Evolutionary conservation across 176 grass and related monocot genomes (phyloP).

Genomic region (Elaeis guineensis): DNA sequence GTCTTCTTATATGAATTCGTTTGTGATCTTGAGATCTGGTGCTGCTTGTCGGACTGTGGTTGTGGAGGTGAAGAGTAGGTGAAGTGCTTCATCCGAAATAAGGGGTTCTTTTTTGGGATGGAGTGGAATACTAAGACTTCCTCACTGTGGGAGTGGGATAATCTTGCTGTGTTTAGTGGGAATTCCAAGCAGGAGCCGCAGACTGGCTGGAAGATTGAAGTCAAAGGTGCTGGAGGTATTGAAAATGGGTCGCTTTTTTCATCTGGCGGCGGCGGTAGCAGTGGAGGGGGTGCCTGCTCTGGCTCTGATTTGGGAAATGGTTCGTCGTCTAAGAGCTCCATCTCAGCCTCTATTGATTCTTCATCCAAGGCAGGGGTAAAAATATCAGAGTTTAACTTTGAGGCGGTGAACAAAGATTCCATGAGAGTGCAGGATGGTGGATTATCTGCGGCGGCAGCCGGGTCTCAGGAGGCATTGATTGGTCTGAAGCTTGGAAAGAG

Average conservation of each 20-base stretch:
- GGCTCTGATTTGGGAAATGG: no score
- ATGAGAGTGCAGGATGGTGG: neutral
- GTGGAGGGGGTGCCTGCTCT: no score
- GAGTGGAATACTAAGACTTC: constrained; percentile 49
- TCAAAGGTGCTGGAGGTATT: neutral
- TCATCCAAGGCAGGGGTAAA: constrained; percentile 2
- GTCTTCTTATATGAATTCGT: no score
- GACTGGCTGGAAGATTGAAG: no score
- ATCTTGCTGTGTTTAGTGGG: constrained; percentile 1
- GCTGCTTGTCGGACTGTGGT: no score
- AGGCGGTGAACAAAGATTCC: neutral
- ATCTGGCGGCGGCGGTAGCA: neutral
- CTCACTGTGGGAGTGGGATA: constrained; percentile 87
- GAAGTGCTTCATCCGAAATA: neutral
- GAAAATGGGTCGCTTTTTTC: constrained; percentile 9
- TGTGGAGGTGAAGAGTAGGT: neutral
- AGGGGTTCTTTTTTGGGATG: constrained; percentile 15
- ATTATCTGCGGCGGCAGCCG: neutral
- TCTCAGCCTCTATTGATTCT: constrained; percentile 2
- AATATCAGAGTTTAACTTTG: neutral
- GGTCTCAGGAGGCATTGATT: neutral
- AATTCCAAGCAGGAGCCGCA: neutral
- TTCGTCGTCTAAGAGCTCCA: no score
- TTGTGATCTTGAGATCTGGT: no score
- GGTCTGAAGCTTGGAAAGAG: constrained; percentile 4